These are phyloP conservation scores for Trichoderma gracile DNA, from an alignment of 2,329 filamentous ascomycete species.

Conservation along the genomic window DNA sequence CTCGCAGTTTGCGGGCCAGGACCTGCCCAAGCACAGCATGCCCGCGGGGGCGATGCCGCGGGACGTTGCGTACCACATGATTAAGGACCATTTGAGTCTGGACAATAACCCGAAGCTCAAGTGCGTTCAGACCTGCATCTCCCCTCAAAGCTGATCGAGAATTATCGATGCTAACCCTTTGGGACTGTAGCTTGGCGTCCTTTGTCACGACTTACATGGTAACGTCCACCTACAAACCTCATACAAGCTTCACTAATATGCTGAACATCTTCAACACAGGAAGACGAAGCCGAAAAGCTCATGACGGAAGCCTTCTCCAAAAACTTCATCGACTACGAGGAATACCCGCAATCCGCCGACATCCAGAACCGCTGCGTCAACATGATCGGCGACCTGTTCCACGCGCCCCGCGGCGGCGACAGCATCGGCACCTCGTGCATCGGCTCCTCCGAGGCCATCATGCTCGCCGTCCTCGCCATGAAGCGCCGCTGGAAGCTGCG, in stretches of 20 bases:
- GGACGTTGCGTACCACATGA: slow-evolving; percentile 93
- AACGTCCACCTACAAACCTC: slow-evolving; percentile 31
- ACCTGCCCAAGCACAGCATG: slow-evolving; percentile 82
- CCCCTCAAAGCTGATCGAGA: not conserved
- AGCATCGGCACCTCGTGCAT: slow-evolving; percentile 86
- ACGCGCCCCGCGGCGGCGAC: slow-evolving; percentile 67
- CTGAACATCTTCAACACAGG: slow-evolving; percentile 49
- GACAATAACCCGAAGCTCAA: slow-evolving; percentile 90
- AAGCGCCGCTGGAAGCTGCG: slow-evolving; percentile 92
- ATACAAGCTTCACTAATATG: not conserved
- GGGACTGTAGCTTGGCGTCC: slow-evolving; percentile 63
- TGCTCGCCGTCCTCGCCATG: slow-evolving; percentile 84
- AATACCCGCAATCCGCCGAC: slow-evolving; percentile 77
- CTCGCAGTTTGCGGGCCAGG: slow-evolving; percentile 75
- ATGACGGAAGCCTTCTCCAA: slow-evolving; percentile 92
- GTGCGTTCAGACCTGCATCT: slow-evolving; percentile 44
- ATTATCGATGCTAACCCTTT: slow-evolving; percentile 39
- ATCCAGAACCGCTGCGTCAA: slow-evolving; percentile 91
- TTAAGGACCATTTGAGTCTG: slow-evolving; percentile 89
- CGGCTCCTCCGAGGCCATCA: slow-evolving; percentile 86
- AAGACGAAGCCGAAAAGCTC: slow-evolving; percentile 93
- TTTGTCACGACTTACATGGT: slow-evolving; percentile 98
- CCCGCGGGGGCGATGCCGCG: slow-evolving; percentile 87
- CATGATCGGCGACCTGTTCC: slow-evolving; percentile 88
- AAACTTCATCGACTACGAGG: slow-evolving; percentile 92